Base-by-base conservation (phyloP, 192 early-diverging fungal genomes). In the Gryganskiella cystojenkinii region DNA sequence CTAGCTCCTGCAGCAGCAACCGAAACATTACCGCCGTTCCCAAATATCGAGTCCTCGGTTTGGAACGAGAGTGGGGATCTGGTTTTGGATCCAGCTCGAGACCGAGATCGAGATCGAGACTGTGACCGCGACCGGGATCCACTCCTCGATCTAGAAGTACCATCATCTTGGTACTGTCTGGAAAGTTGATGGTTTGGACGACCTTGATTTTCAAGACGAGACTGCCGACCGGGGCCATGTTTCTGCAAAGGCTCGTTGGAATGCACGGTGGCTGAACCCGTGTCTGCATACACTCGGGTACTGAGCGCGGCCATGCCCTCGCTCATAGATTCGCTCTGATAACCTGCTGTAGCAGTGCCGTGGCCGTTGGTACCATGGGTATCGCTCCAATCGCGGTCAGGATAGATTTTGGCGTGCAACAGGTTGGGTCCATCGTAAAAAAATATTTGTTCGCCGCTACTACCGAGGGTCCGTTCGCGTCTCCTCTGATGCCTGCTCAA, bases 371-470 rank as follows among this genome's bases (percentile, higher is more conserved):
- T n/a, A n/a, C n/a, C n/a, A n/a, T n/a, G n/a, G n/a, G n/a, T n/a
- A 19, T 4, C n/a, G 9, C 30, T 46, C 33, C 19, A 30, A 35
- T 37, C 34, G 22, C 24, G 7, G 35, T 53, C 62, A 22, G 57
- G 47, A 33, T 67, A 56, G n/a, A 76, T 31, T 42, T 62, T 76
- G 55, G 64, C 72, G 10, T 76, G 72, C 42, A 63, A 24, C 6
- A 76, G 65, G 14, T 76, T 62, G 34, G 53, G 33, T 22, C 72
- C 72, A 33, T 76, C 72, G 27, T 67, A 76, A 43, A 67, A 76
- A 20, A 76, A 76, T 17, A 76, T 57, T 34, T 76, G 72, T 24
- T 76, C 72, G 14, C 72, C 65, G 63, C 65, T 67, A 19, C 64
- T 63, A 35, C 50, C 58, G 11, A 34, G 20, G 0, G 62, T 74